Evolutionary conservation across 208 protist genomes (phyloP), one percentile per base, ranked within the genome.

Genomic region (Trypanosoma theileri): DNA sequence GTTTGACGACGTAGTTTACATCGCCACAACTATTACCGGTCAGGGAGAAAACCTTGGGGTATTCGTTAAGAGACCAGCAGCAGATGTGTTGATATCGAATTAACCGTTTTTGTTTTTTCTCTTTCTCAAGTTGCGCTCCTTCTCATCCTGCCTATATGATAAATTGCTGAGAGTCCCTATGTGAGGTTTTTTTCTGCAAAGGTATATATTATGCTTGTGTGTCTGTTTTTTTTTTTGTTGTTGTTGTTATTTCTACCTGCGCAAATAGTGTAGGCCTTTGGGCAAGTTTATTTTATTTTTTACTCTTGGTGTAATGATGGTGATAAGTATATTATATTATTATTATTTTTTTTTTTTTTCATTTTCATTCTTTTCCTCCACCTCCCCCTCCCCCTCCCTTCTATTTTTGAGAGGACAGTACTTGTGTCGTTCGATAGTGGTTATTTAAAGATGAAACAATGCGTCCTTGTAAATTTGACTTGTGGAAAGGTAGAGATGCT

Each of bases 1-100:
- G 19, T 84, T 94, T 66, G 84, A 85, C 12, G 83, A 92, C 56
- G 84, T 88, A 19, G 64, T 82, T 8, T 96, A 94, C 52, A 76
- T 93, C n/a, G 84, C 85, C 31, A 93, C 86, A 4, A 87, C 84
- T 1, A 69, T 86, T 55, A 70, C 76, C 14, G 64, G 79, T 16
- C 68, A 80, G 0, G 73, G 79, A 8, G 80, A 75, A 17, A 7
- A 72, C 11, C 86, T 87, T 73, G 86, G 86, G 24, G 81, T 95
- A 14, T 65, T 93, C 16, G 79, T 89, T 2, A 91, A 89, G 68
- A 79, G 83, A 12, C 63, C 77, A 45, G 59, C 69, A 2, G 59
- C 58, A 21, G 64, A 76, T 21, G 69, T 65, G 1, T 55, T 78
- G 11, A 52, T 24, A 31, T 45, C 48, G 8, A 65, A n/a, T 11